A percentile compares a stretch with the other conserved stretches of the same genome.
phyloP scores from a whole-genome alignment of 164 flowering plant genomes.

The Aristolochia fimbriata region DNA sequence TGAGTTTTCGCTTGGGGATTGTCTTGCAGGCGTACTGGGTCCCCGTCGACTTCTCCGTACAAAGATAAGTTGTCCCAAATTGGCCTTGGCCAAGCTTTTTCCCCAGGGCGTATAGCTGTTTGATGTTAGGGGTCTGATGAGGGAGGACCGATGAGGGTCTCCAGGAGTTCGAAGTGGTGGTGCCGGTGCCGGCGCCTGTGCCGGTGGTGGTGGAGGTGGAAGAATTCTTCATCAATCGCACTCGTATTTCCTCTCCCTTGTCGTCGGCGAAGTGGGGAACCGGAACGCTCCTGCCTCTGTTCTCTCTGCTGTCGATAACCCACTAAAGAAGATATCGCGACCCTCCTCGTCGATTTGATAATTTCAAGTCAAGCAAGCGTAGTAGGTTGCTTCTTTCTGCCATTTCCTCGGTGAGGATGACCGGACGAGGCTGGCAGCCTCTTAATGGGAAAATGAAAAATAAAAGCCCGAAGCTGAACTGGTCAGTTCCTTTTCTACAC shows the following conservation, averaged over 20 bases:
- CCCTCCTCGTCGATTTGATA: no score
- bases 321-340: not conserved
- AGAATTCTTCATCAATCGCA: constrained; percentile 19
- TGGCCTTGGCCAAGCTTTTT: constrained; percentile 88
- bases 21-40: constrained; percentile 69
- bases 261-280: not conserved
- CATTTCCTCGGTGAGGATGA: no score
- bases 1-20: constrained; percentile 73
- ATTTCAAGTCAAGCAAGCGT: no score
- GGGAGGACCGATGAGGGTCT: constrained; percentile 42
- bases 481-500: no score
- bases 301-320: not conserved
- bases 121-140: constrained; percentile 46
- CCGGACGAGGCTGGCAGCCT: no score
- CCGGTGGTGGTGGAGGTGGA: not conserved
- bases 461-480: no score
- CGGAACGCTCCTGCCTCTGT: not conserved
- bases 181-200: no score
- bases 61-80: constrained; percentile 80
- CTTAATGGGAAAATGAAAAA: no score
- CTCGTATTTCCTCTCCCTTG: not conserved
- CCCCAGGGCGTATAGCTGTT: constrained; percentile 59
- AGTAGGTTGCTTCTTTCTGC: no score
- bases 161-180: constrained; percentile 7
- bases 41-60: constrained; percentile 47